Conservation (phyloP, 2,329 filamentous ascomycete genomes). For the Venturia carpophila region DNA sequence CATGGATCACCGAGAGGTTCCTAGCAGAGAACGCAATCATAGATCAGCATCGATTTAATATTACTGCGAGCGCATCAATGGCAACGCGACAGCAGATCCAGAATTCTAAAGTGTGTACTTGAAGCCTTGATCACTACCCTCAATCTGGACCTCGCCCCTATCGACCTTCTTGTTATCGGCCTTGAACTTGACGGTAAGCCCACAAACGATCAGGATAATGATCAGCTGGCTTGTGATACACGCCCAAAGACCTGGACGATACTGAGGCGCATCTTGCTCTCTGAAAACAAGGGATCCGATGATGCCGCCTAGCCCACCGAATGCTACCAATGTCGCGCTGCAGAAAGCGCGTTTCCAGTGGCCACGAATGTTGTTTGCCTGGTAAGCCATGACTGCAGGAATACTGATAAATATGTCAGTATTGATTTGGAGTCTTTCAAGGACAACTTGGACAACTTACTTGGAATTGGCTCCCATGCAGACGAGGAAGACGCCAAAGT, state of each 20-base stretch:
- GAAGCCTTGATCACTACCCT: slow-evolving; percentile 24
- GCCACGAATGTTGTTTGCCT: slow-evolving; percentile 72
- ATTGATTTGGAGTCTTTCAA: too few relatives aligned
- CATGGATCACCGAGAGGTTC: too few relatives aligned
- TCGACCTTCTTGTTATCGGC: slow-evolving; percentile 33
- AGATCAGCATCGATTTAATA: not conserved
- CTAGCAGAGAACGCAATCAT: not conserved
- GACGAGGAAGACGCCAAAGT: slow-evolving; percentile 67
- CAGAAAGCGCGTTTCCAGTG: slow-evolving; percentile 84
- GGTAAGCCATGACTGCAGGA: slow-evolving; percentile 67
- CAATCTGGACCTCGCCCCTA: slow-evolving; percentile 36
- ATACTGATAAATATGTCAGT: slow-evolving; percentile 54
- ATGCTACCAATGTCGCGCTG: slow-evolving; percentile 66
- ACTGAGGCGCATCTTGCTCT: slow-evolving; percentile 31
- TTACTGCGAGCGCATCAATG: not conserved
- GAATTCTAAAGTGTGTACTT: slow-evolving; percentile 15
- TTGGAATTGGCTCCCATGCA: slow-evolving; percentile 60
- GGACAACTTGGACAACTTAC: not conserved
- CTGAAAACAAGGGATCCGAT: slow-evolving; percentile 66
- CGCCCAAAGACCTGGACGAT: slow-evolving; percentile 33
- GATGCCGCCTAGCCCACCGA: slow-evolving; percentile 68
- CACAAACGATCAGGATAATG: slow-evolving; percentile 29
- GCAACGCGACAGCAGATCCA: too few relatives aligned
- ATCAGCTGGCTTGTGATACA: slow-evolving; percentile 31
- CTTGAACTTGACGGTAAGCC: slow-evolving; percentile 29